A percentile compares a stretch with the other conserved stretches of the same genome.
Conservation (phyloP, 2,329 filamentous ascomycete genomes). For the Colletotrichum neosansevieriae region DNA sequence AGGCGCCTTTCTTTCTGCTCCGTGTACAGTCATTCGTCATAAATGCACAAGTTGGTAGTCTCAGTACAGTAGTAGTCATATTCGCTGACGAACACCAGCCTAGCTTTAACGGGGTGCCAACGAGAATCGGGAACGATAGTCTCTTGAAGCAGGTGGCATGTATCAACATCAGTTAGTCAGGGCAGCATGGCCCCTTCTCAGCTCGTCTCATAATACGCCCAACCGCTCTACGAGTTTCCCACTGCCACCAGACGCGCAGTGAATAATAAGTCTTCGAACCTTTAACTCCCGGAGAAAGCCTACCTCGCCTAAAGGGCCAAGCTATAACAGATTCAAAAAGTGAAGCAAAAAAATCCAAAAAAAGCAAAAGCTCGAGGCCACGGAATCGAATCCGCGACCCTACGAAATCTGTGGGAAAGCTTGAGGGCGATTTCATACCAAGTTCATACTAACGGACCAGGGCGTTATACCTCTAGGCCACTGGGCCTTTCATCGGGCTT, state of each 20-base stretch:
- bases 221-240: too few relatives aligned
- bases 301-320: too few relatives aligned
- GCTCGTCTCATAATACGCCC: not conserved
- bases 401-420: slow-evolving; percentile 6
- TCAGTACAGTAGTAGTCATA: too few relatives aligned
- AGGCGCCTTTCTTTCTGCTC: too few relatives aligned
- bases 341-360: not conserved
- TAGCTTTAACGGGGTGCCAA: not conserved
- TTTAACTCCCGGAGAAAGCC: too few relatives aligned
- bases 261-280: too few relatives aligned
- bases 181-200: not conserved
- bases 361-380: slow-evolving; percentile 12
- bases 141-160: not conserved
- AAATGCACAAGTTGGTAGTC: too few relatives aligned
- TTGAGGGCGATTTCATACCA: slow-evolving; percentile 16
- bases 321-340: not conserved
- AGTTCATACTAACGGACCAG: slow-evolving; percentile 20
- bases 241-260: too few relatives aligned
- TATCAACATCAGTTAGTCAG: slow-evolving; percentile 1
- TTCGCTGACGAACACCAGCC: too few relatives aligned
- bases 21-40: too few relatives aligned
- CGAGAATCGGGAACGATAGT: not conserved
- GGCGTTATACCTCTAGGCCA: slow-evolving; percentile 22
- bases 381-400: slow-evolving; percentile 1
- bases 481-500: slow-evolving; percentile 14